These are phyloP conservation scores for Plantago elongata DNA, from an alignment of 257 asterid genomes.

Conservation along the genomic window DNA sequence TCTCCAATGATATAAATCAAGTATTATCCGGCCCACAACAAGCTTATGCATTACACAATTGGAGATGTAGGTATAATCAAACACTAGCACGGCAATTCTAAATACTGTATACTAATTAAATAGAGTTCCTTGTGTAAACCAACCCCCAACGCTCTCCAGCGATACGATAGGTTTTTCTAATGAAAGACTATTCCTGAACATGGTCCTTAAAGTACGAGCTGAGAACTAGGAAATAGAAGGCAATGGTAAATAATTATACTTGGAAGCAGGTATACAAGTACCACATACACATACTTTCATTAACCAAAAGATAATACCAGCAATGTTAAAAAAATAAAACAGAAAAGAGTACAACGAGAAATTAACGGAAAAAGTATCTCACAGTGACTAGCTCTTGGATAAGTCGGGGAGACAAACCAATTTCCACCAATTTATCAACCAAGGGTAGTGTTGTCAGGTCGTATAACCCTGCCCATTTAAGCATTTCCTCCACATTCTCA, in stretches of 20 bases:
- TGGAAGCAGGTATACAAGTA: not conserved
- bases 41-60: no score
- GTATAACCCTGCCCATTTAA: slow-evolving; percentile 85
- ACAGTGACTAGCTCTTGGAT: slow-evolving; percentile 86
- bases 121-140: no score
- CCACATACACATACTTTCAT: not conserved
- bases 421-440: slow-evolving; percentile 52
- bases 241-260: no score
- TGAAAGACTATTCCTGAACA: not conserved
- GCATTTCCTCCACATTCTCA: slow-evolving; percentile 79
- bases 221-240: no score
- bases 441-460: slow-evolving; percentile 55
- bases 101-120: no score
- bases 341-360: slow-evolving; percentile 9
- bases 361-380: slow-evolving; percentile 26
- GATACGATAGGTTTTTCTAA: no score
- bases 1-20: no score
- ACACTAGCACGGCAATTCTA: no score
- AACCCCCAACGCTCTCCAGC: no score
- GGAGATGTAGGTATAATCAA: no score
- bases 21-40: no score
- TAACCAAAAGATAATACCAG: not conserved
- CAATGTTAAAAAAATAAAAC: not conserved
- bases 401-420: slow-evolving; percentile 54
- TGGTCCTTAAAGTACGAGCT: no score